phyloP scores from a whole-genome alignment of 2,329 filamentous ascomycete genomes.

The Fonsecaea erecta region DNA sequence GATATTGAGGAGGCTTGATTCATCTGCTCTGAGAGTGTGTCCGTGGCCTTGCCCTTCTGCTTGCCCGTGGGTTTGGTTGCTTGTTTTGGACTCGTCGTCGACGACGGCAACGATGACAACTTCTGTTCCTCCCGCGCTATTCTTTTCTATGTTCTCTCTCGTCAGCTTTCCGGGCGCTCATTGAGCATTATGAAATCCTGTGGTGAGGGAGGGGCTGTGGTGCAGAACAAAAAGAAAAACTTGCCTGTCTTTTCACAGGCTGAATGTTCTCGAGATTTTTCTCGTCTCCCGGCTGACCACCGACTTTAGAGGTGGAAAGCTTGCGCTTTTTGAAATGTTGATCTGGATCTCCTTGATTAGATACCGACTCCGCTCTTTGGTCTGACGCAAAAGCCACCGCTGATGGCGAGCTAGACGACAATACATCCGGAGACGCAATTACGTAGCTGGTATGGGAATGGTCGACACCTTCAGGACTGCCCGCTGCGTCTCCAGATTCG shows the following conservation, averaged over 20 bases:
- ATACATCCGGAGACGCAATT: not conserved
- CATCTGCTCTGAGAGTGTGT: not conserved
- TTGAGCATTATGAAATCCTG: not conserved
- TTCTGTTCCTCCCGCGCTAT: not conserved
- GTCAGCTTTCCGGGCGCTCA: slow-evolving; percentile 1
- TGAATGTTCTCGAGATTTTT: not conserved
- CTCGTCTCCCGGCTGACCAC: not conserved
- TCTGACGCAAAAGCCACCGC: not conserved
- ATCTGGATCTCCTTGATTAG: not conserved
- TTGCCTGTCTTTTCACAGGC: not conserved
- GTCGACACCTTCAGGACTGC: not conserved
- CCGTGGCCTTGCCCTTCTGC: not conserved
- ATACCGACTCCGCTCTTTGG: too few relatives aligned
- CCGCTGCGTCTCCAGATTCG: not conserved
- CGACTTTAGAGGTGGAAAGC: too few relatives aligned
- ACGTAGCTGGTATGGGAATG: not conserved
- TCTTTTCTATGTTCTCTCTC: not conserved
- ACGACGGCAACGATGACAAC: not conserved
- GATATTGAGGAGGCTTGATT: not conserved
- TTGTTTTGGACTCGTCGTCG: not conserved
- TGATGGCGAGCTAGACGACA: not conserved
- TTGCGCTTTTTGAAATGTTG: not conserved
- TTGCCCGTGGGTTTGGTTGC: too few relatives aligned
- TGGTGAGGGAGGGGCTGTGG: not conserved
- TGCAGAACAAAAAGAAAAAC: not conserved